Evolutionary conservation across 805 yeast species (phyloP), one percentile per base, ranked within the genome.

Genomic region (Cyberlindnera xishuangbannaensis): DNA sequence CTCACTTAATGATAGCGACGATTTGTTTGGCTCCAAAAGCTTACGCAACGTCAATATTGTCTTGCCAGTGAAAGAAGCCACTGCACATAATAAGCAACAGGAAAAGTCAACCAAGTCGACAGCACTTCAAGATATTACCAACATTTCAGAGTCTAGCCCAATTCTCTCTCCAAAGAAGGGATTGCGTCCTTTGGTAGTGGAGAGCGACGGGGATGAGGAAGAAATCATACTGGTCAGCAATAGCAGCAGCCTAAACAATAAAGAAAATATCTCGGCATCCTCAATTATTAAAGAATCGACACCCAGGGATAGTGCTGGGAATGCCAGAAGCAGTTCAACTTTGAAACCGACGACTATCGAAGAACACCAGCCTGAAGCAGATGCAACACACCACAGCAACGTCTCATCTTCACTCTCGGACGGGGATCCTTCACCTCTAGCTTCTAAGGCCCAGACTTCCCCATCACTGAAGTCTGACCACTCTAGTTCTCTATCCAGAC

Each of bases 1-100:
- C 18, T 51, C 56, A 2, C 42, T 39, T 28, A 40, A 44, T 21
- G 53, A 41, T n/a, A n/a, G n/a, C n/a, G n/a, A n/a, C n/a, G n/a
- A n/a, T n/a, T n/a, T n/a, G n/a, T n/a, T n/a, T n/a, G n/a, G n/a
- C n/a, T n/a, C n/a, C n/a, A n/a, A n/a, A n/a, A n/a, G n/a, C n/a
- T n/a, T n/a, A n/a, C n/a, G n/a, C n/a, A n/a, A n/a, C n/a, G n/a
- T n/a, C n/a, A n/a, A n/a, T 17, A 6, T 48, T 21, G 50, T 51
- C 17, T 31, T 50, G 1, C 13, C 32, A 1, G 43, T 42, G 19
- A 12, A 20, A n/a, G n/a, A n/a, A n/a, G n/a, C n/a, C n/a, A n/a
- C n/a, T n/a, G n/a, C n/a, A n/a, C n/a, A n/a, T n/a, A n/a, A n/a
- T n/a, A n/a, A n/a, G n/a, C n/a, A n/a, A n/a, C n/a, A n/a, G 23